Evolutionary conservation across 2,329 filamentous ascomycete species (phyloP).

Genomic region (Seiridium cupressi): DNA sequence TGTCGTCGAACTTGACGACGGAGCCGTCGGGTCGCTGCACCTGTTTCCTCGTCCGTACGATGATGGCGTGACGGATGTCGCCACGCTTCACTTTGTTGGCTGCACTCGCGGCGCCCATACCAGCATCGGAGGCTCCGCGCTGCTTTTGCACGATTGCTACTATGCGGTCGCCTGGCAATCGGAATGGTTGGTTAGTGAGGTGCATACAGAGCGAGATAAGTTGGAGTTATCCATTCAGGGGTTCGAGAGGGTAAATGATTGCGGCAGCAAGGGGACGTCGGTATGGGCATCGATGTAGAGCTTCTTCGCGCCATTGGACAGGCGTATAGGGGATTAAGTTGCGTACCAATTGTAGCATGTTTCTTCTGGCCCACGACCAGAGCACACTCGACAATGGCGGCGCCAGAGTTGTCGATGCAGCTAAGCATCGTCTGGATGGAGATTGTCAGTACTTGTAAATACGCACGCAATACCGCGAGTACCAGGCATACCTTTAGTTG

Average conservation of each 20-base stretch:
- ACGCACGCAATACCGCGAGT: background rate
- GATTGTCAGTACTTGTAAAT: background rate
- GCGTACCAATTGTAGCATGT: slow-evolving; percentile 81
- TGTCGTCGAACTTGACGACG: slow-evolving; percentile 92
- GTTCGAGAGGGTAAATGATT: background rate
- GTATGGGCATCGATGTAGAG: background rate
- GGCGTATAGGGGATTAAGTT: background rate
- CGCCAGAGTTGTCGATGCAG: slow-evolving; percentile 99
- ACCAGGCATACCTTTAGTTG: slow-evolving; percentile 71
- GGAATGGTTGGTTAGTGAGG: too few species aligned
- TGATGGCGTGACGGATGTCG: slow-evolving; percentile 92
- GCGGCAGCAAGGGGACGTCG: background rate
- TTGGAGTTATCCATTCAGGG: too few species aligned
- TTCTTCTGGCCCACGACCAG: slow-evolving; percentile 89
- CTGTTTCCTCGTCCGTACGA: slow-evolving; percentile 89
- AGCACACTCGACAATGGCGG: slow-evolving; percentile 94
- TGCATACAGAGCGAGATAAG: too few species aligned
- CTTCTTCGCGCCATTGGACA: too few species aligned
- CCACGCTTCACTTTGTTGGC: slow-evolving; percentile 94
- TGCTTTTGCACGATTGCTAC: slow-evolving; percentile 98
- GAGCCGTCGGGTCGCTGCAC: slow-evolving; percentile 84
- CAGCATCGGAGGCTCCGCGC: slow-evolving; percentile 71
- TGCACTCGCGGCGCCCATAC: slow-evolving; percentile 68
- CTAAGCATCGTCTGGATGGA: slow-evolving; percentile 81
- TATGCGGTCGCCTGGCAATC: slow-evolving; percentile 78